Evolutionary conservation across 176 grass and related monocot species (phyloP), one percentile per base, ranked within the genome.

Genomic region (Bolboschoenus planiculmis): DNA sequence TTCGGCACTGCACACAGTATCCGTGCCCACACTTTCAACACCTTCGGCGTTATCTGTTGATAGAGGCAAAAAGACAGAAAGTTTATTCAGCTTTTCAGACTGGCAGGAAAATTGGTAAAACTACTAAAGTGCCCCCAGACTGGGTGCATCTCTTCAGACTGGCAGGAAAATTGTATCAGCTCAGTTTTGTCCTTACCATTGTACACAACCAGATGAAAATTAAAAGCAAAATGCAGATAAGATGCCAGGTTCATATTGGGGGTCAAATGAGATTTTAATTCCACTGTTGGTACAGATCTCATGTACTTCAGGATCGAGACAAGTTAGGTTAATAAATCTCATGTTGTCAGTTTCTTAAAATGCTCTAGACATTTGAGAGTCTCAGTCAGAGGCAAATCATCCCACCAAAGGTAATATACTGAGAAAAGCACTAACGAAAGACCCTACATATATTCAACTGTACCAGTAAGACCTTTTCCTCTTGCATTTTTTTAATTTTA

Each of bases 1-100:
- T 99, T 99, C 40, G 96, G 96, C 40, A 99, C 84, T 20, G 87
- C 91, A 84, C 92, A 91, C 21, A 99, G 81, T 87, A 99, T 99
- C 87, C 78, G 89, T 42, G 92, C 91, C 96, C 96, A 99, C 85
- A 95, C 96, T 90, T 85, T 92, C 89, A 99, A 87, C 9, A 99
- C 96, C 75, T 93, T 93, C 2, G 84, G 89, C 84, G 96, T 99
- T 83, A 99, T 99, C 96, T 99, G 86, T 80, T 26, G n/a, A 81
- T 46, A 81, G 66, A 31, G 63, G 73, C 14, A 80, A 5, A 46
- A 51, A 70, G 35, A 77, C 46, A 77, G 1, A 59, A n/a, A 65
- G 31, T 33, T 70, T 9, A 70, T 40, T 10, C 18, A 70, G 21
- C 8, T 70, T 51, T 51, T n/a, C n/a, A n/a, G n/a, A n/a, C n/a